Conservation (phyloP, 2,329 filamentous ascomycete species). For the Botrytis elliptica region DNA sequence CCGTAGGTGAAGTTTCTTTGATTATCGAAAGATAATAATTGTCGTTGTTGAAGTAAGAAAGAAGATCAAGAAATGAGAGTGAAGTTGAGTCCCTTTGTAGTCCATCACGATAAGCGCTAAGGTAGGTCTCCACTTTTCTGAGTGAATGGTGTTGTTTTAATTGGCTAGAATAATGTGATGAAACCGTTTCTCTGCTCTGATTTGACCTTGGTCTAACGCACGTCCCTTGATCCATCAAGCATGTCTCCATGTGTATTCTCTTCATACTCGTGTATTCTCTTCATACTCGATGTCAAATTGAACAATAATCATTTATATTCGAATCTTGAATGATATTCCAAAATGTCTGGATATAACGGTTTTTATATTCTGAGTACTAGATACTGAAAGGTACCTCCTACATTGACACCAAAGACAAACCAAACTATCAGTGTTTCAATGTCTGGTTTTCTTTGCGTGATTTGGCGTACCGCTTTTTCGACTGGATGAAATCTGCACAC, state of each 20-base stretch:
- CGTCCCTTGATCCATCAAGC: background rate
- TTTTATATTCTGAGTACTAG: too few relatives aligned
- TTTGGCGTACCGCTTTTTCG: background rate
- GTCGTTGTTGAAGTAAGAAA: background rate
- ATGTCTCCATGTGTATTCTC: background rate
- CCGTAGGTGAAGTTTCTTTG: slow-evolving; percentile 21
- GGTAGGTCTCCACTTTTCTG: background rate
- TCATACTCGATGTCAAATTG: background rate
- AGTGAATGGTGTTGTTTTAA: fast-evolving
- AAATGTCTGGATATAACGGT: too few relatives aligned
- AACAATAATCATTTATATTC: background rate
- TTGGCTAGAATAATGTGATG: background rate
- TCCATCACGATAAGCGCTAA: background rate
- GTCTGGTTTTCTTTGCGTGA: background rate
- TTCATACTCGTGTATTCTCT: background rate
- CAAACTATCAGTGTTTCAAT: background rate
- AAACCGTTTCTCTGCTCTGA: background rate
- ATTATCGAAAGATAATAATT: slow-evolving; percentile 5
- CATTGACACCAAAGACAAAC: background rate
- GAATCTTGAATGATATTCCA: too few relatives aligned
- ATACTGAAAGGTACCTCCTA: background rate
- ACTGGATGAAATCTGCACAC: background rate
- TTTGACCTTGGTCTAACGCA: background rate
- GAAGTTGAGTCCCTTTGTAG: slow-evolving; percentile 11
- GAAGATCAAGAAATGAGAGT: background rate